phyloP scores from a whole-genome alignment of 2,329 filamentous ascomycete genomes.

The Balansia obtecta region DNA sequence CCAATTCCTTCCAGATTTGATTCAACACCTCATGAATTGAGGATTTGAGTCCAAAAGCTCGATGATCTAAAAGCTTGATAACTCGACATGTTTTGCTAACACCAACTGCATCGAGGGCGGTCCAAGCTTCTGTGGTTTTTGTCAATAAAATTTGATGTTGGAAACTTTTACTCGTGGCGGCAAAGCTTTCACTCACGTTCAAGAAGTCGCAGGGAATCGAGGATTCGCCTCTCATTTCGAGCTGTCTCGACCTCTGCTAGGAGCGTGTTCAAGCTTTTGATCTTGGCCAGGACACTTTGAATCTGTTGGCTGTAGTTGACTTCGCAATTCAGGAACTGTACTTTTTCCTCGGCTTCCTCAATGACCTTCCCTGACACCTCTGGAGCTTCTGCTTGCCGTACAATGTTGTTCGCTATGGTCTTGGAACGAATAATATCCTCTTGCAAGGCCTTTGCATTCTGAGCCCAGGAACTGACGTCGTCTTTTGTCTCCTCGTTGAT shows the following conservation, averaged over 20 bases:
- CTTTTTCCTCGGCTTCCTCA: conserved; percentile 39
- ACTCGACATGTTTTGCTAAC: conserved; percentile 49
- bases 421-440: conserved; percentile 74
- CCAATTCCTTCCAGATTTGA: conserved; percentile 56
- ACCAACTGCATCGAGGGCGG: conserved; percentile 45
- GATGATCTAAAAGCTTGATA: conserved; percentile 51
- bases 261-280: conserved; percentile 46
- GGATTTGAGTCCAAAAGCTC: conserved; percentile 53
- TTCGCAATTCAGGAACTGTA: conserved; percentile 45
- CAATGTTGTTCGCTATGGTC: conserved; percentile 67
- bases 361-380: conserved; percentile 39
- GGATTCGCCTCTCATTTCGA: conserved; percentile 38
- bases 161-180: not conserved
- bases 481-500: conserved; percentile 67
- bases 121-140: conserved; percentile 36
- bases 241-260: conserved; percentile 49
- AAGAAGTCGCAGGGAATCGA: conserved; percentile 44
- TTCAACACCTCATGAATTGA: conserved; percentile 55
- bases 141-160: not conserved
- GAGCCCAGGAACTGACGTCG: conserved; percentile 77
- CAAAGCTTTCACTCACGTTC: conserved; percentile 32
- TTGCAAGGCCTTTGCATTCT: conserved; percentile 72
- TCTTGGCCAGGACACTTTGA: conserved; percentile 33
- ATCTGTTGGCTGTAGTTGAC: conserved; percentile 47
- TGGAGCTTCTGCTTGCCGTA: conserved; percentile 59